Evolutionary conservation across 1,284 basidiomycete genomes (phyloP), one percentile per base, ranked within the genome.

Genomic region (Pholiota adiposa): DNA sequence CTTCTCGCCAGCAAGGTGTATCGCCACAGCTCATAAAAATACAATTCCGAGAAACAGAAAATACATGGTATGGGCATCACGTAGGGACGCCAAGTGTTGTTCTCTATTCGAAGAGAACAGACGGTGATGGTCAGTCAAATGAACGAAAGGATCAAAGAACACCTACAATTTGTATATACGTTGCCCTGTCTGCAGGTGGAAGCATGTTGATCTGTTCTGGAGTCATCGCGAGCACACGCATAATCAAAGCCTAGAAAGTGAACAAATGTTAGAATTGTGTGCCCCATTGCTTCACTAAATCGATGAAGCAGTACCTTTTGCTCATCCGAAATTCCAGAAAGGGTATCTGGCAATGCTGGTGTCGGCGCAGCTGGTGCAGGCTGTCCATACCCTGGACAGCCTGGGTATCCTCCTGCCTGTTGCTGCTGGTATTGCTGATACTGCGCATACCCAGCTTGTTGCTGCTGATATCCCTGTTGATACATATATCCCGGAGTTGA

Each of bases 211-310:
- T 83, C 67, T 91, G 86, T 51, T 90, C 89, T 3, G 85, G 83
- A 0, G 86, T 86, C 87, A 91, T 88, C 16, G 83, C 77, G 51
- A 90, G 69, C 8, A 91, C 83, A 49, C 83, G 82, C 76, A 89
- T 79, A 23, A 91, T 85, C 69, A 90, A 79, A 25, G 83, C 82
- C 88, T 90, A 55, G 16, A 6, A 18, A 41, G 16, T 9, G n/a
- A 36, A 38, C n/a, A 43, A 49, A 27, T 34, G 21, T 53, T 4
- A 61, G 29, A 34, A 16, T 6, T 51, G n/a, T 51, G 16, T 51
- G 8, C 27, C 41, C 21, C 18, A 16, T 9, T 14, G 16, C 9
- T 33, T 2, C 27, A 11, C 12, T 52, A 5, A 27, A 36, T 50
- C 52, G 25, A 52, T 54, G 49, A 59, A 41, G 61, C 71, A 56